Evolutionary conservation across 139 green algal species (phyloP).

Genomic region (Coelastrella sp.): DNA sequence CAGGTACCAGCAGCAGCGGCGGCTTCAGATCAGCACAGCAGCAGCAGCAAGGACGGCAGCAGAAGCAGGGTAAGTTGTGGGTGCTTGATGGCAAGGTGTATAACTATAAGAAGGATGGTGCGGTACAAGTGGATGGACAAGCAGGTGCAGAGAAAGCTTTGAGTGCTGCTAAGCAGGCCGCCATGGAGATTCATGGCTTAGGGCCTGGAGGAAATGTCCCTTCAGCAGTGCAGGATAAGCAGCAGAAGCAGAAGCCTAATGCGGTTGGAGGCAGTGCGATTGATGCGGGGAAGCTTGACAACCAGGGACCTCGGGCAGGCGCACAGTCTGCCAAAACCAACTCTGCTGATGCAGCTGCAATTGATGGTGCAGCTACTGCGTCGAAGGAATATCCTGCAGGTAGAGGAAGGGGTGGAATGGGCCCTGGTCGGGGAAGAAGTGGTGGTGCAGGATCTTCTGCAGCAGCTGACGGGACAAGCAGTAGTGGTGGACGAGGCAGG

Average conservation of each 20-base stretch:
- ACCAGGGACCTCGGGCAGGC: too few species aligned
- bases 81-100: conserved; percentile 84
- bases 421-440: neutral
- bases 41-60: conserved; percentile 20
- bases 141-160: conserved; percentile 60
- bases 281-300: too few species aligned
- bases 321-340: too few species aligned
- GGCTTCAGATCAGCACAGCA: conserved; percentile 21
- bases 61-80: conserved; percentile 63
- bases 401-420: neutral
- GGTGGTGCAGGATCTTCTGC: conserved; percentile 56
- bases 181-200: conserved; percentile 72
- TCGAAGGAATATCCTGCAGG: too few species aligned
- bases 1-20: conserved; percentile 3
- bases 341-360: too few species aligned
- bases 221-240: neutral
- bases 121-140: conserved; percentile 62
- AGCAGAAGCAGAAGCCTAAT: too few species aligned
- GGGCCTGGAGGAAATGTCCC: conserved; percentile 72
- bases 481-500: neutral
- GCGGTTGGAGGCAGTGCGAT: too few species aligned
- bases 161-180: conserved; percentile 57
- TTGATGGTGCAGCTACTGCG: too few species aligned
- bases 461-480: conserved; percentile 59
- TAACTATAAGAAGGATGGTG: conserved; percentile 86